phyloP scores from a whole-genome alignment of 2,329 filamentous ascomycete species.

The Ceratocystis harringtonii region DNA sequence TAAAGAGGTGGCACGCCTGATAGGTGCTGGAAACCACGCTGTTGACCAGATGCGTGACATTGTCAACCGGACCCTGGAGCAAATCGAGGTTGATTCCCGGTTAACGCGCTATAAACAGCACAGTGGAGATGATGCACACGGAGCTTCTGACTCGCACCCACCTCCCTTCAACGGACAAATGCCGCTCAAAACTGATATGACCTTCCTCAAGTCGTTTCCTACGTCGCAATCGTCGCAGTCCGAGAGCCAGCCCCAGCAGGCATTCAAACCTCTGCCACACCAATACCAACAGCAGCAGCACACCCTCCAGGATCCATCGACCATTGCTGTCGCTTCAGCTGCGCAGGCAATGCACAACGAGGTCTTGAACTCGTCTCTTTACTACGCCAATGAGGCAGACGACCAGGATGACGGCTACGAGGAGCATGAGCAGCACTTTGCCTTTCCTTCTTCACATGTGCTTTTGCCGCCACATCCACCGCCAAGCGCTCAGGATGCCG shows the following conservation, averaged over 20 bases:
- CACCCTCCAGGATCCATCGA: neutral
- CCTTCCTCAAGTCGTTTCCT: constrained; percentile 8
- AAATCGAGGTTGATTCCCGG: constrained; percentile 29
- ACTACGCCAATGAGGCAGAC: neutral
- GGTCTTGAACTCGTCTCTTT: neutral
- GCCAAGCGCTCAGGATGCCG: neutral
- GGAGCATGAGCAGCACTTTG: neutral
- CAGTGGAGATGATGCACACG: neutral
- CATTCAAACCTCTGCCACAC: neutral
- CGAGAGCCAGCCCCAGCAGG: neutral
- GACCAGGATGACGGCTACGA: neutral
- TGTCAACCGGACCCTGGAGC: constrained; percentile 36
- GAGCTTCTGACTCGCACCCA: neutral
- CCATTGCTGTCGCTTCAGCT: neutral
- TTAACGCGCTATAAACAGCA: neutral
- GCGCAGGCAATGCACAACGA: neutral
- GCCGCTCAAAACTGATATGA: neutral
- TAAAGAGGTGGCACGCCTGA: constrained; percentile 47
- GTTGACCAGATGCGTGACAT: constrained; percentile 33
- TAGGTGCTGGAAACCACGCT: constrained; percentile 33
- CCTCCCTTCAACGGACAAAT: neutral
- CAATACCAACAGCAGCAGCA: neutral
- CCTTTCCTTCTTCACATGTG: constrained; percentile 11
- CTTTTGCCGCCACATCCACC: constrained; percentile 10
- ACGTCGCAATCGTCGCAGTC: no score